Evolutionary conservation across 202 grass and related monocot species (phyloP), one percentile per base, ranked within the genome.

Genomic region (Brachypodium distachyon): DNA sequence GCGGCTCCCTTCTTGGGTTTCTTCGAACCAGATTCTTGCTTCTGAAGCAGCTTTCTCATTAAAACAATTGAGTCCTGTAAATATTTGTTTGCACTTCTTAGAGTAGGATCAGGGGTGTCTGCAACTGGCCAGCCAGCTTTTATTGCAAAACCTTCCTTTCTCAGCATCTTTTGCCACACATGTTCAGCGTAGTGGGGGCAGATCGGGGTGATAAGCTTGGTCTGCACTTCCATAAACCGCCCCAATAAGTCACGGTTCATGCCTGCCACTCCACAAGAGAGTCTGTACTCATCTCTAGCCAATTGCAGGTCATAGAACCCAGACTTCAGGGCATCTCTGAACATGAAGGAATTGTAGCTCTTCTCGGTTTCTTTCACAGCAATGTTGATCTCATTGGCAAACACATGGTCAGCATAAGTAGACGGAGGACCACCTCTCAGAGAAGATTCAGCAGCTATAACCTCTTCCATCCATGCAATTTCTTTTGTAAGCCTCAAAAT

Each of bases 151-250:
- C 93, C 93, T 49, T 92, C 79, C 64, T 93, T 89, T 74, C 82
- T 97, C 69, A 97, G n/a, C 27, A 91, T 77, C 64, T 97, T 92
- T 23, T 72, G 76, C 93, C 90, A 97, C 51, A 93, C 93, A 72
- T 97, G 85, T 73, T 97, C 93, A 0, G 90, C 88, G 23, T 97
- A 97, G 73, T 97, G 93, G 12, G 93, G 93, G 55, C 90, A 97
- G 43, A 97, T 89, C 0, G 93, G 93, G 55, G 88, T 84, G 59
- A 97, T 76, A 25, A 97, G 84, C 57, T 66, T 84, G 25, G 93
- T 97, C 44, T 97, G 90, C 4, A 89, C 85, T 51, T 97, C 93
- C 81, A 93, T 97, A 77, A 92, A 96, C 25, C 70, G 77, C 76
- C 81, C 84, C 27, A 97, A 48, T 59, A 97, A 71, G 5, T 91